phyloP scores from a whole-genome alignment of 768 basidiomycete genomes.

The Cytidiella melzeri region DNA sequence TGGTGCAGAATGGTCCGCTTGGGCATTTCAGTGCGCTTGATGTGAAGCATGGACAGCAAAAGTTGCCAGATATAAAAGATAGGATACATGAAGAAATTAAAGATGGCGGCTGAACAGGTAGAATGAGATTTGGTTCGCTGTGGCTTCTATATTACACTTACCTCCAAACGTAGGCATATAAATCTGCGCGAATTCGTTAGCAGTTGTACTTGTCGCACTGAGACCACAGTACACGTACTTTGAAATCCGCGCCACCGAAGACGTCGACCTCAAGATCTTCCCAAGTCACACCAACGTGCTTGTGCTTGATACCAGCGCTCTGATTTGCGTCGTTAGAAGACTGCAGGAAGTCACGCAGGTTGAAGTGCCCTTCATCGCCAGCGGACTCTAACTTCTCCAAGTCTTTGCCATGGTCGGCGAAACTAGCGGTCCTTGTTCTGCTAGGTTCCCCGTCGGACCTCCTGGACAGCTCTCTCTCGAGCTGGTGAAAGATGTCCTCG shows the following conservation, averaged over 20 bases:
- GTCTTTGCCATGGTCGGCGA: conserved; percentile 21
- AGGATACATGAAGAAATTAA: conserved; percentile 49
- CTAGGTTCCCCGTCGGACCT: conserved; percentile 4
- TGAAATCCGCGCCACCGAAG: conserved; percentile 46
- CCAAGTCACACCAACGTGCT: conserved; percentile 76
- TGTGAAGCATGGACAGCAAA: conserved; percentile 34
- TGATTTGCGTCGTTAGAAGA: conserved; percentile 63
- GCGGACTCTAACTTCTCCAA: conserved; percentile 36
- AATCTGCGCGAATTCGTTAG: no score
- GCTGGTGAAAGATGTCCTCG: conserved; percentile 49
- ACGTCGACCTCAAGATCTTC: conserved; percentile 60
- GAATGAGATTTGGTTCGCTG: not conserved
- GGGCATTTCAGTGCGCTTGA: conserved; percentile 23
- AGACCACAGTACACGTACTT: conserved; percentile 34
- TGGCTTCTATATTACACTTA: conserved; percentile 24
- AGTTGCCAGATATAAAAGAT: conserved; percentile 41
- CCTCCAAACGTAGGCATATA: conserved; percentile 58
- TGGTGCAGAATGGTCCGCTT: conserved; percentile 56
- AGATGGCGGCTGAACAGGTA: conserved; percentile 37
- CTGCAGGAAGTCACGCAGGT: conserved; percentile 62
- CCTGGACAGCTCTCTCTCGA: conserved; percentile 33
- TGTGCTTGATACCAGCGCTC: conserved; percentile 60
- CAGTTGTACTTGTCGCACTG: no score
- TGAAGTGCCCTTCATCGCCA: conserved; percentile 38
- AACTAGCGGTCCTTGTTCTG: not conserved